Evolutionary conservation across 2,329 filamentous ascomycete species (phyloP), one percentile per base, ranked within the genome.

Genomic region (Fusarium sororula): DNA sequence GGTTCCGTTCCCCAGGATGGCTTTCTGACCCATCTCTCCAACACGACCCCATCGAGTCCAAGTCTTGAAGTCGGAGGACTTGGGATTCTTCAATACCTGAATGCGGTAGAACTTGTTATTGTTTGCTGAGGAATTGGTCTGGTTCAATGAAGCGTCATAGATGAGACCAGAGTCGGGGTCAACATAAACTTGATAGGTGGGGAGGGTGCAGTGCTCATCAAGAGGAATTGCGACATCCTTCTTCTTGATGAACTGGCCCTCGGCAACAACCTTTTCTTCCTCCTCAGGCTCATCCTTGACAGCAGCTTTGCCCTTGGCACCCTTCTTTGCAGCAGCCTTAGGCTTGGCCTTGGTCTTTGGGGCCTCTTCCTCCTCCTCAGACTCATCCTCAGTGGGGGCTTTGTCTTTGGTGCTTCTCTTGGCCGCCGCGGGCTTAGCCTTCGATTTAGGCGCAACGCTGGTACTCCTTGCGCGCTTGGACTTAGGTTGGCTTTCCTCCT

Each of bases 11-110:
- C 85, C 85, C 4, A 90, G 79, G 6, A 81, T 59, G 18, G 83
- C 84, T 20, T 78, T 85, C 74, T 89, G 85, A 10, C 90, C 90
- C 17, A 74, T 78, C 63, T 91, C 90, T 12, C 90, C 90, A 28
- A 97, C 94, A 28, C 94, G 90, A 28, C 94, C 94, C 93, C 93
- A 97, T 64, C 93, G 88, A 6, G 92, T 94, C 92, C 93, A 96
- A 0, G 89, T 90, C 48, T 85, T 83, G 80, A 86, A 93, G 14
- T 65, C 68, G 15, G 82, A 70, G 7, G 82, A 78, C 20, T 74
- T 70, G 28, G 76, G 74, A 42, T 83, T 82, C 24, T 83, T 82
- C 30, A 90, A 77, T 9, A 93, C 85, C 84, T 96, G 93, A 35
- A 95, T 81, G 35, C 90, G 89, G 78, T 95, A 96, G 80, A 95